These are phyloP conservation scores for Nicotiana undulata DNA, from an alignment of 257 asterid genomes.

Conservation along the genomic window DNA sequence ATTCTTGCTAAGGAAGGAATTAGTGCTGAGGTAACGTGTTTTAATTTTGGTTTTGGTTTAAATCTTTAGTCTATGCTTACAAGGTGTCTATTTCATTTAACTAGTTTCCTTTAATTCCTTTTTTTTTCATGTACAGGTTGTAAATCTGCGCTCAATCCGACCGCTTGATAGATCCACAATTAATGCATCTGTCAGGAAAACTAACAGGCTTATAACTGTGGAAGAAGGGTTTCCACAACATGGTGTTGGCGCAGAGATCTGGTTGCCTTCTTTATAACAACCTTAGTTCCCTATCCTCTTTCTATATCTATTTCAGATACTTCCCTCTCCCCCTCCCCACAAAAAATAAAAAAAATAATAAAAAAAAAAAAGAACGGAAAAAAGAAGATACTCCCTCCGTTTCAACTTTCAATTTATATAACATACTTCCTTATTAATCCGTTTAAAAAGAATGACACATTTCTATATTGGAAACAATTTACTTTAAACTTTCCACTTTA, in stretches of 20 bases:
- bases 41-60: background rate
- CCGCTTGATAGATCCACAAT: conserved; percentile 77
- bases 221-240: conserved; percentile 86
- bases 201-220: conserved; percentile 67
- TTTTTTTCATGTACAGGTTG: conserved; percentile 26
- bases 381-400: too few species aligned
- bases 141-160: conserved; percentile 71
- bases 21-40: conserved; percentile 59
- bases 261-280: conserved; percentile 23
- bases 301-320: background rate
- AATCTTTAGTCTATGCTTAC: background rate
- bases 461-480: too few species aligned
- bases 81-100: background rate
- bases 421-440: too few species aligned
- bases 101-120: too few species aligned
- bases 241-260: conserved; percentile 85
- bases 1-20: conserved; percentile 71
- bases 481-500: too few species aligned
- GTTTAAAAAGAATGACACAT: too few species aligned
- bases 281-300: background rate
- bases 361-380: too few species aligned
- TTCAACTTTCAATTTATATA: too few species aligned
- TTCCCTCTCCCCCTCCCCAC: background rate
- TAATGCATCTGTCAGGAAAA: conserved; percentile 67
- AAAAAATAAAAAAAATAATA: too few species aligned